These are phyloP conservation scores for Ceriops tagal DNA, from an alignment of 345 rosid species.

Conservation along the genomic window DNA sequence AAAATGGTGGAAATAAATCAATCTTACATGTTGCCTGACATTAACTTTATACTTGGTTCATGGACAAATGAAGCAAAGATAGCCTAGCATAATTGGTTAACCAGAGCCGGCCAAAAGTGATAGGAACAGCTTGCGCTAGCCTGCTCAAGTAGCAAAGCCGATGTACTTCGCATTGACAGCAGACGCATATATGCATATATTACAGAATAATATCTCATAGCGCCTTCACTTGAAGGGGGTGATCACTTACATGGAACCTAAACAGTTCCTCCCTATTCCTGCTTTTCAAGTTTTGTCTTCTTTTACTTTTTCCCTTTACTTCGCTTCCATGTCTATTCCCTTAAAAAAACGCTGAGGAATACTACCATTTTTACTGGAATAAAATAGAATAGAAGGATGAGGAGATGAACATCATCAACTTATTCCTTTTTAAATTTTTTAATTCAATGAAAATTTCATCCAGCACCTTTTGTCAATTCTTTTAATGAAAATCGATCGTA, in stretches of 20 bases:
- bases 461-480: background rate
- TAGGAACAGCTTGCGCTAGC: background rate
- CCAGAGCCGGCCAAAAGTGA: too few species aligned
- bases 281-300: conserved; percentile 30
- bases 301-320: conserved; percentile 12
- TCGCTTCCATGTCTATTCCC: conserved; percentile 22
- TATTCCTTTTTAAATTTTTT: conserved; percentile 42
- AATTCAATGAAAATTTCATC: conserved; percentile 22
- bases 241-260: conserved; percentile 31
- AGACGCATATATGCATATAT: background rate
- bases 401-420: conserved; percentile 29
- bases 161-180: conserved; percentile 2
- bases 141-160: conserved; percentile 4
- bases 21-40: too few species aligned
- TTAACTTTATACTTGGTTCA: too few species aligned
- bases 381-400: conserved; percentile 29
- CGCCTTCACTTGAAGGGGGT: conserved; percentile 25
- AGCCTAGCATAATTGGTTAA: too few species aligned
- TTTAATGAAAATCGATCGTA: too few species aligned
- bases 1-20: too few species aligned
- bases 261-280: conserved; percentile 33
- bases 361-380: conserved; percentile 30
- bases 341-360: conserved; percentile 47
- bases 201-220: conserved; percentile 28
- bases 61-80: background rate